A percentile compares a stretch with the other conserved stretches of the same genome.
Conservation (phyloP, 345 rosid genomes). For the Salix koriyanagi region DNA sequence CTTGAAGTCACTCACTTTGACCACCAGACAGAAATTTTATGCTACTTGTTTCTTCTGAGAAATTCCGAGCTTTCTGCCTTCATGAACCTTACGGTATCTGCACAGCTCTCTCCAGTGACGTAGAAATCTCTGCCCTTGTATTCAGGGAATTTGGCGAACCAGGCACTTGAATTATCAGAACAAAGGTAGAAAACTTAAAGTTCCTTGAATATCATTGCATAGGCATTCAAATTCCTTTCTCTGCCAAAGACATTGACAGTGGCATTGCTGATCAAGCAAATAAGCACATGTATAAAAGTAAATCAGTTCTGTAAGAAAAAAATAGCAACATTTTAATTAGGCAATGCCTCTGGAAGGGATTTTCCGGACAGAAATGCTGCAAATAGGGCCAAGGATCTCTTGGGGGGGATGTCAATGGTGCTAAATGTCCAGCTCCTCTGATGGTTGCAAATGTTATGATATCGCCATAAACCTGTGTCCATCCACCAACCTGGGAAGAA, state of each 20-base stretch:
- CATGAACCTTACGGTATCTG: too few species aligned
- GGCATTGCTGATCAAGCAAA: background rate
- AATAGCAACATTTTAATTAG: background rate
- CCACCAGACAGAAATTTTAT: too few species aligned
- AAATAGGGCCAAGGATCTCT: conserved; percentile 9
- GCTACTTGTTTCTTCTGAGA: too few species aligned
- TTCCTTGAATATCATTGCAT: background rate
- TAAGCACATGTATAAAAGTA: background rate
- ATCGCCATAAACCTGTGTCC: conserved; percentile 11
- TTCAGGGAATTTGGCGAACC: conserved; percentile 1
- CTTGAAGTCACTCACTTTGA: too few species aligned
- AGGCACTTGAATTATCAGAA: too few species aligned
- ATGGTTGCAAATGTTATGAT: conserved; percentile 2
- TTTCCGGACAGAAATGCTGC: conserved; percentile 9
- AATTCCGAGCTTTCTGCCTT: too few species aligned
- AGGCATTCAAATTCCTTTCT: background rate
- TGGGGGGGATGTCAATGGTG: conserved; percentile 11
- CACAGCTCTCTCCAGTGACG: background rate
- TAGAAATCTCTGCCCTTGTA: background rate
- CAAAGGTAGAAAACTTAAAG: too few species aligned
- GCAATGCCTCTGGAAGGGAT: background rate
- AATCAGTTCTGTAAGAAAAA: background rate
- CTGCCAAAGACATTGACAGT: background rate
- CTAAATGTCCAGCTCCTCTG: conserved; percentile 12
- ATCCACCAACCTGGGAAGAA: conserved; percentile 9